A percentile compares a stretch with the other conserved stretches of the same genome.
Evolutionary conservation across 2,329 filamentous ascomycete species (phyloP).

Genomic region (Lasiodiplodia sp.): DNA sequence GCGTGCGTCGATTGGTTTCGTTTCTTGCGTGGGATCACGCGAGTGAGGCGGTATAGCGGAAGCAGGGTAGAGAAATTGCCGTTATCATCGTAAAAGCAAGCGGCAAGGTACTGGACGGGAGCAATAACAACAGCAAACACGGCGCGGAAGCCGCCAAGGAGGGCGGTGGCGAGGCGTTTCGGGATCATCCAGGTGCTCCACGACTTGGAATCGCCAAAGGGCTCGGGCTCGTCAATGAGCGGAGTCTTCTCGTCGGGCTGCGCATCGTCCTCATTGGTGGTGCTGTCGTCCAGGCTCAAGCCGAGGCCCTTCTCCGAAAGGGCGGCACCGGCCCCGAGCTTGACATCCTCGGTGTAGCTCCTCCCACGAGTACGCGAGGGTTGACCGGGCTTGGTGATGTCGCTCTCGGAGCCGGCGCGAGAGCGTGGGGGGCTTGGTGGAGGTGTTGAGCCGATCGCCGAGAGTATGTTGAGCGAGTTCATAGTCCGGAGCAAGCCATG

Average conservation of each 20-base stretch:
- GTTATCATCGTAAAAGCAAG: conserved; percentile 81
- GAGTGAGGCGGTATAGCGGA: conserved; percentile 70
- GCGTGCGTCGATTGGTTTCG: conserved; percentile 31
- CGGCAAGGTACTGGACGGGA: conserved; percentile 82
- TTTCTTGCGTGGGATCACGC: conserved; percentile 54
- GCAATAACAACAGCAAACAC: conserved; percentile 79
- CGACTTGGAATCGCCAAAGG: conserved; percentile 43
- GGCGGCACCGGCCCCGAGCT: conserved; percentile 5
- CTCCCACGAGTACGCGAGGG: conserved; percentile 34
- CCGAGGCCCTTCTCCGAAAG: conserved; percentile 4
- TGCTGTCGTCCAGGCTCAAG: conserved; percentile 3
- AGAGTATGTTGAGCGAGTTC: conserved; percentile 97
- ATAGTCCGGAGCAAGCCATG: conserved; percentile 69
- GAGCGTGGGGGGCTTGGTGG: conserved; percentile 59
- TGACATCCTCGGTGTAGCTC: conserved; percentile 26
- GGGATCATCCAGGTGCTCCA: conserved; percentile 63
- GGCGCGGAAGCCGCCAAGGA: conserved; percentile 80
- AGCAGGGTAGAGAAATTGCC: conserved; percentile 80
- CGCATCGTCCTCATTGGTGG: conserved; percentile 44
- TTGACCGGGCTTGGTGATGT: conserved; percentile 45
- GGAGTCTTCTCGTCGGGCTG: conserved; percentile 71
- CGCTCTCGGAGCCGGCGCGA: conserved; percentile 62
- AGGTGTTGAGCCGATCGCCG: conserved; percentile 70
- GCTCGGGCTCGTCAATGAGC: conserved; percentile 57
- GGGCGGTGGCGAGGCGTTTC: conserved; percentile 72